Percentiles rank a stretch among this genome's conserved stretches.
phyloP scores from a whole-genome alignment of 345 rosid genomes.

The Syzygium oleosum region DNA sequence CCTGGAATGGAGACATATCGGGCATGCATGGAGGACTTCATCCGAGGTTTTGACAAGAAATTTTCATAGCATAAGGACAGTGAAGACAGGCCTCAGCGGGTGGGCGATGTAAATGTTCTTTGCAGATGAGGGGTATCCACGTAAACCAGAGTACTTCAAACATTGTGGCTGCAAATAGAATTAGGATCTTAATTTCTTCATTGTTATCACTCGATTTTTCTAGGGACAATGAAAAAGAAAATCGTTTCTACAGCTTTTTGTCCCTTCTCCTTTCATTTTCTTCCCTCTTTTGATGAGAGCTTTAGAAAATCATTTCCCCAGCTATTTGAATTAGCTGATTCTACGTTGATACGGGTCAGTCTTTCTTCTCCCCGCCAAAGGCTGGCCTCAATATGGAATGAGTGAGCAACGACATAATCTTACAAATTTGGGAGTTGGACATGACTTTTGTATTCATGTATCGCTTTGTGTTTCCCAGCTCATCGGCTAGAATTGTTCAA shows the following conservation, averaged over 20 bases:
- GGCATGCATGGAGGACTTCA: slow-evolving; percentile 80
- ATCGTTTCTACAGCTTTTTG: background rate
- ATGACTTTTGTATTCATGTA: background rate
- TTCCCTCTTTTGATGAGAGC: background rate
- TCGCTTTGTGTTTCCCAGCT: background rate
- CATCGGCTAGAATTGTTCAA: background rate
- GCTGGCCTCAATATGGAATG: background rate
- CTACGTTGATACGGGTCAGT: background rate
- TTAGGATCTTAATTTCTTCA: background rate
- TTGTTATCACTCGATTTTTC: background rate
- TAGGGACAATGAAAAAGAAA: background rate
- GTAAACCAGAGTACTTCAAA: background rate
- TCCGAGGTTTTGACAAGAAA: background rate
- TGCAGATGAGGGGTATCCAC: background rate
- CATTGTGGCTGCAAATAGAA: background rate
- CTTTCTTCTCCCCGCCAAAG: background rate
- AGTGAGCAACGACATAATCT: background rate
- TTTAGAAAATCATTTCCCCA: background rate
- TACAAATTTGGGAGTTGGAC: background rate
- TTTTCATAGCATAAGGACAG: background rate
- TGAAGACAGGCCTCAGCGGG: background rate
- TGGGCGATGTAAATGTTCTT: background rate
- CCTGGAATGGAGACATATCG: slow-evolving; percentile 65
- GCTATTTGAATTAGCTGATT: background rate
- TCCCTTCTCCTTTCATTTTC: background rate